These are phyloP conservation scores for Penicillium sp. DNA, from an alignment of 2,329 filamentous ascomycete genomes.

Conservation along the genomic window DNA sequence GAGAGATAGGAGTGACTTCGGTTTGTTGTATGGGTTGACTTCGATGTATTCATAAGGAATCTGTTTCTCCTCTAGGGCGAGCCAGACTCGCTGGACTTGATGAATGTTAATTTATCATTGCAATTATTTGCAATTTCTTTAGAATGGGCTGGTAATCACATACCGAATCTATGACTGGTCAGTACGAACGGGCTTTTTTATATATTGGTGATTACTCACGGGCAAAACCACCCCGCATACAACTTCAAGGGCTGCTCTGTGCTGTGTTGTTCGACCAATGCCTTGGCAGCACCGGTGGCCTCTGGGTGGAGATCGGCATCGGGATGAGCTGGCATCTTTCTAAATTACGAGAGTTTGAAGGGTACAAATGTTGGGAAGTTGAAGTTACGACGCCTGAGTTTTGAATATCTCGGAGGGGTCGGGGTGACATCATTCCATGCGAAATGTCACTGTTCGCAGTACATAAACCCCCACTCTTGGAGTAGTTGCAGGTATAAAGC, in stretches of 20 bases:
- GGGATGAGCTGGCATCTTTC: slow-evolving; percentile 30
- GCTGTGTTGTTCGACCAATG: slow-evolving; percentile 33
- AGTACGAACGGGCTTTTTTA: neutral
- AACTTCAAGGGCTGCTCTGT: slow-evolving; percentile 52
- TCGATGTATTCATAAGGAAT: slow-evolving; percentile 74
- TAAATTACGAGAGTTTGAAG: neutral
- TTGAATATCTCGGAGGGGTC: neutral
- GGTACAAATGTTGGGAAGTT: neutral
- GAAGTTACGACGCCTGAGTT: neutral
- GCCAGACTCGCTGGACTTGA: slow-evolving; percentile 66
- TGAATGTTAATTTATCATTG: slow-evolving; percentile 2
- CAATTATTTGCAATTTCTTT: too few species aligned
- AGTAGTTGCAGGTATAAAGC: neutral
- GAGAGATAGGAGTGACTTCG: slow-evolving; percentile 62
- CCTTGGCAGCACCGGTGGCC: slow-evolving; percentile 46
- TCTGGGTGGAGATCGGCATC: slow-evolving; percentile 46
- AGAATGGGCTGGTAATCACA: neutral
- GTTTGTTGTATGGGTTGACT: slow-evolving; percentile 76
- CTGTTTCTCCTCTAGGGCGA: slow-evolving; percentile 69
- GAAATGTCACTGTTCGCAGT: neutral
- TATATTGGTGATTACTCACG: slow-evolving; percentile 31
- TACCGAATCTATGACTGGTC: slow-evolving; percentile 32
- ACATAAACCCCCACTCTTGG: neutral
- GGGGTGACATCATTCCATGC: slow-evolving; percentile 1
- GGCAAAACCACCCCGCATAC: slow-evolving; percentile 74